phyloP scores from a whole-genome alignment of 306 rosid species.

The Notholithocarpus densiflorus region DNA sequence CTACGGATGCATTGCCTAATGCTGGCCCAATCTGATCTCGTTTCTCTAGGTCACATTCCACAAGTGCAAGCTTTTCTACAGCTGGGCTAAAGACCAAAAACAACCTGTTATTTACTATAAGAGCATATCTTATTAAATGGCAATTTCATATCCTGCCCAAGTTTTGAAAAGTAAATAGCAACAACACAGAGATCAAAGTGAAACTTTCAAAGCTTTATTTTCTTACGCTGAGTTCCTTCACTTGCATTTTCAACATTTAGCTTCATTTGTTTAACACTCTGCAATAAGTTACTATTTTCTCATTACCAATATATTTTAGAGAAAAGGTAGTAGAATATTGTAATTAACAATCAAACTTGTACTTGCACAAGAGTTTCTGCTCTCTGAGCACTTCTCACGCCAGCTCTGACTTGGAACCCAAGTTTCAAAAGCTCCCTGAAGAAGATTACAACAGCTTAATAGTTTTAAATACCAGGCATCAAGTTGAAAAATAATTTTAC shows the following conservation, averaged over 20 bases:
- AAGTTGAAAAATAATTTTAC: slow-evolving; percentile 2
- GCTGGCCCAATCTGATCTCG: slow-evolving; percentile 57
- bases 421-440: slow-evolving; percentile 97
- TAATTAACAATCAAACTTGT: slow-evolving; percentile 15
- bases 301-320: slow-evolving; percentile 20
- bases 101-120: slow-evolving; percentile 57
- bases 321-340: slow-evolving; percentile 3
- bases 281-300: slow-evolving; percentile 31
- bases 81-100: slow-evolving; percentile 99
- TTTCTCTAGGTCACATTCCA: slow-evolving; percentile 94
- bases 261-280: slow-evolving; percentile 76
- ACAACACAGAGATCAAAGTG: slow-evolving; percentile 14
- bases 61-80: slow-evolving; percentile 97
- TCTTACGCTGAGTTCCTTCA: slow-evolving; percentile 58
- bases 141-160: neutral
- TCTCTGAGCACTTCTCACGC: slow-evolving; percentile 68
- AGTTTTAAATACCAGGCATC: slow-evolving; percentile 9
- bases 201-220: slow-evolving; percentile 29
- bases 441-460: slow-evolving; percentile 13
- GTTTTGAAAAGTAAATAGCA: neutral
- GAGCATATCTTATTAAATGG: slow-evolving; percentile 22
- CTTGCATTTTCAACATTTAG: slow-evolving; percentile 43
- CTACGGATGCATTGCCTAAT: slow-evolving; percentile 70
- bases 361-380: slow-evolving; percentile 72
- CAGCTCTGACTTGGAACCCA: slow-evolving; percentile 89